Evolutionary conservation across 1,284 basidiomycete genomes (phyloP).

Genomic region (Apiotrichum laibachii): DNA sequence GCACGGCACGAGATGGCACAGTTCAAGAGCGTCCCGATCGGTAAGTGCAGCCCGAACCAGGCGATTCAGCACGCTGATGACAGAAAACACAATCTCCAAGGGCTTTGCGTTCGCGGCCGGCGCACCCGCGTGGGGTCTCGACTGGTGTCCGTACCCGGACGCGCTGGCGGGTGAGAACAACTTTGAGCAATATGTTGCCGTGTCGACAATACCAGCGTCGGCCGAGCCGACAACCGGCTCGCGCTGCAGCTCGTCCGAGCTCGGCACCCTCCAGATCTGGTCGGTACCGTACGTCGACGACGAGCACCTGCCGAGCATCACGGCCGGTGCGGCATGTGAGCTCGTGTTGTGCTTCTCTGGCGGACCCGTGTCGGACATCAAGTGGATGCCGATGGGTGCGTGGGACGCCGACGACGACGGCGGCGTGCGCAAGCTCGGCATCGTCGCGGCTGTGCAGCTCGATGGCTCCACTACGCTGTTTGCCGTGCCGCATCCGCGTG

Average conservation of each 20-base stretch:
- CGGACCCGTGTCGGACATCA: slow-evolving; percentile 70
- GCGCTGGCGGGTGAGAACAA: slow-evolving; percentile 59
- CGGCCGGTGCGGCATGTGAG: slow-evolving; percentile 26
- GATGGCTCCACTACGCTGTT: slow-evolving; percentile 77
- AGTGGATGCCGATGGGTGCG: slow-evolving; percentile 84
- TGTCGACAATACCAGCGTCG: slow-evolving; percentile 63
- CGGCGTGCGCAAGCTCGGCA: slow-evolving; percentile 63
- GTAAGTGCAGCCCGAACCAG: slow-evolving; percentile 20
- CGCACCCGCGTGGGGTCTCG: slow-evolving; percentile 77
- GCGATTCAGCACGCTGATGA: not conserved
- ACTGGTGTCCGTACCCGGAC: slow-evolving; percentile 80
- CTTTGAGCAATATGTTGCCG: slow-evolving; percentile 72
- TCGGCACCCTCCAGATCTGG: slow-evolving; percentile 52
- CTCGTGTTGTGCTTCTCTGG: slow-evolving; percentile 65
- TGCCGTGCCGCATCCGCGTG: slow-evolving; percentile 68
- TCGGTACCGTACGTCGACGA: slow-evolving; percentile 24
- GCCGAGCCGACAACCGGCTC: slow-evolving; percentile 28
- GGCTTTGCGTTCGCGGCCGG: slow-evolving; percentile 65
- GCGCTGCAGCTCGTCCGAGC: slow-evolving; percentile 22
- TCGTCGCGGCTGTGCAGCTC: slow-evolving; percentile 75
- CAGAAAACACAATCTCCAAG: slow-evolving; percentile 4
- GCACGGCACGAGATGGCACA: slow-evolving; percentile 13
- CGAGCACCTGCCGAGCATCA: not conserved
- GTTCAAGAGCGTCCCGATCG: slow-evolving; percentile 24
- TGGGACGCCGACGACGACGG: slow-evolving; percentile 59